Conservation (phyloP, 1,139 yeast species). For the Arxiozyma telluris region DNA sequence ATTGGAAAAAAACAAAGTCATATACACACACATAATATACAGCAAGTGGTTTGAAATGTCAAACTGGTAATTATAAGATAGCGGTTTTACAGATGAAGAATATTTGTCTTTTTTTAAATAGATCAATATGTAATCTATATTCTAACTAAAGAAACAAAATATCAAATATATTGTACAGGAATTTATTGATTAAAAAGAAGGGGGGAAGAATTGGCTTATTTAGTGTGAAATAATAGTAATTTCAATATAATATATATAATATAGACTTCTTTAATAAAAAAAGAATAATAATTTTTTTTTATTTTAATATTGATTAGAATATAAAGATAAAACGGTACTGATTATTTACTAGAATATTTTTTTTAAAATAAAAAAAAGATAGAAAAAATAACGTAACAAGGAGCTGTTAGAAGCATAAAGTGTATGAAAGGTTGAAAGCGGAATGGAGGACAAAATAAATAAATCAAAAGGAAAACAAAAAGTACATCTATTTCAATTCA, state of each 20-base stretch:
- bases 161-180: neutral
- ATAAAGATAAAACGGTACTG: slow-evolving; percentile 1
- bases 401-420: neutral
- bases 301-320: slow-evolving; percentile 3
- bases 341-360: slow-evolving; percentile 1
- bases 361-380: neutral
- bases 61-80: no score
- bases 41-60: neutral
- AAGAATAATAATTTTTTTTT: neutral
- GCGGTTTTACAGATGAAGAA: no score
- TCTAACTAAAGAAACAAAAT: neutral
- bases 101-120: no score
- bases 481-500: no score
- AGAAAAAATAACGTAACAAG: neutral
- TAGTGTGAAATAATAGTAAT: neutral
- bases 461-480: neutral
- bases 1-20: neutral
- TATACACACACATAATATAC: no score
- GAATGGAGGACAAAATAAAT: neutral
- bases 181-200: neutral
- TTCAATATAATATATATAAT: neutral
- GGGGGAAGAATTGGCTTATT: no score
- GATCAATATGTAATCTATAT: neutral
- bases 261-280: neutral
- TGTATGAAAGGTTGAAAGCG: neutral